Percentiles rank a stretch among this genome's conserved stretches.
Conservation (phyloP, 2,329 filamentous ascomycete genomes). For the Onygenales sp. region DNA sequence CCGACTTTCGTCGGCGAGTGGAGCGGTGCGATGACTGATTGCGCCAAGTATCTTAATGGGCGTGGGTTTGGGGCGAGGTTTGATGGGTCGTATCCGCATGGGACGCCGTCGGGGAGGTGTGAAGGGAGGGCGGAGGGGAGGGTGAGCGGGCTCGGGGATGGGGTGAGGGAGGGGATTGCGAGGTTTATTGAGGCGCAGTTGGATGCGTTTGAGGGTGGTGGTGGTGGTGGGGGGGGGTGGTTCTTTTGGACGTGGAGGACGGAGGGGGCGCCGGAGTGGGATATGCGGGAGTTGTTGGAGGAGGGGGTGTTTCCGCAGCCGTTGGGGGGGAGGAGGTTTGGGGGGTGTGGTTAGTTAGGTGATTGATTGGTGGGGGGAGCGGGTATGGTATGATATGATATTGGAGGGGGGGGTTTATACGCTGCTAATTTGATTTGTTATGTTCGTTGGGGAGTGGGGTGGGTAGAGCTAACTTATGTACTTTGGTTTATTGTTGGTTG, state of each 20-base stretch:
- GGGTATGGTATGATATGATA: neutral
- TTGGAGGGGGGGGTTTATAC: neutral
- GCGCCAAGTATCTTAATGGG: slow-evolving; percentile 46
- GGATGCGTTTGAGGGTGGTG: slow-evolving; percentile 30
- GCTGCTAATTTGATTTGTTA: too few relatives aligned
- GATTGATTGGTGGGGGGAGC: neutral
- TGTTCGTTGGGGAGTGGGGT: too few relatives aligned
- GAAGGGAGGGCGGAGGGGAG: slow-evolving; percentile 38
- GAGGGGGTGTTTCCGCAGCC: slow-evolving; percentile 41
- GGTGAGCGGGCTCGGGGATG: slow-evolving; percentile 34
- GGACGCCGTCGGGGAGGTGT: slow-evolving; percentile 45
- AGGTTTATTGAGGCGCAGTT: slow-evolving; percentile 39
- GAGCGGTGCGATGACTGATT: slow-evolving; percentile 57
- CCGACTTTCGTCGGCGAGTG: slow-evolving; percentile 62
- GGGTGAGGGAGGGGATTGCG: slow-evolving; percentile 28
- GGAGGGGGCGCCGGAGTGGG: slow-evolving; percentile 40
- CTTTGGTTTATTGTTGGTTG: too few relatives aligned
- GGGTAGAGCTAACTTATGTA: too few relatives aligned
- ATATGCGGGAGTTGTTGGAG: slow-evolving; percentile 35
- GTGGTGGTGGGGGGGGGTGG: slow-evolving; percentile 29
- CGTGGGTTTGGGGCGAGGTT: slow-evolving; percentile 51
- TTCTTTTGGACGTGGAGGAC: slow-evolving; percentile 44
- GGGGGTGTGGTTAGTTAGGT: slow-evolving; percentile 15
- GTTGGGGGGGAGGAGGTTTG: slow-evolving; percentile 23
- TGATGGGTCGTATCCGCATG: slow-evolving; percentile 43